These are phyloP conservation scores for Flagelloscypha sp. DNA, from an alignment of 768 basidiomycete genomes.

Conservation along the genomic window DNA sequence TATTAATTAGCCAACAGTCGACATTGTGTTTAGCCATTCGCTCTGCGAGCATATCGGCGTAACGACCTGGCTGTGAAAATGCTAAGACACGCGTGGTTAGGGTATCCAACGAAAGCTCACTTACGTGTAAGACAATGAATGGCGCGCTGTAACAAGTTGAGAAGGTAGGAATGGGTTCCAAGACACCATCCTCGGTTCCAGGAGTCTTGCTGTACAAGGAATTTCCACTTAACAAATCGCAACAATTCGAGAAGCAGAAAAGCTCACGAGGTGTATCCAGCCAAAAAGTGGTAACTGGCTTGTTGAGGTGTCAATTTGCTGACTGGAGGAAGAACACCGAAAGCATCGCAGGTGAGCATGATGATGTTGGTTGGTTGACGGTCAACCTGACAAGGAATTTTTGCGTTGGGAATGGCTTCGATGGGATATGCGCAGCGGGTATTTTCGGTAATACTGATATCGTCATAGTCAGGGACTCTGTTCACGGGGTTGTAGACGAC, in stretches of 20 bases:
- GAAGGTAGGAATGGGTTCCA: conserved; percentile 98
- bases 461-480: conserved; percentile 90
- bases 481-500: conserved; percentile 88
- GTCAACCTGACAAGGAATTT: conserved; percentile 84
- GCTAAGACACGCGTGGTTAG: neutral
- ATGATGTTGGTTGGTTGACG: conserved; percentile 90
- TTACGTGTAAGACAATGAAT: conserved; percentile 94
- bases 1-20: conserved; percentile 98
- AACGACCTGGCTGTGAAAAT: conserved; percentile 67
- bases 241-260: neutral
- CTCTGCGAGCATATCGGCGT: conserved; percentile 94
- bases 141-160: conserved; percentile 98
- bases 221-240: conserved; percentile 13
- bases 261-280: conserved; percentile 87
- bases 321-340: conserved; percentile 95
- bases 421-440: conserved; percentile 99
- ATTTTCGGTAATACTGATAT: conserved; percentile 96
- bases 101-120: conserved; percentile 16
- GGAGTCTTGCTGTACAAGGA: conserved; percentile 72
- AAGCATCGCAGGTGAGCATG: conserved; percentile 97
- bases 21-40: conserved; percentile 86
- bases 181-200: conserved; percentile 96
- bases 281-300: conserved; percentile 95
- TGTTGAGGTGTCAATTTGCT: conserved; percentile 88
- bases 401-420: conserved; percentile 91